Base-by-base conservation (phyloP, 164 flowering plant species). In the Amborella trichopoda region DNA sequence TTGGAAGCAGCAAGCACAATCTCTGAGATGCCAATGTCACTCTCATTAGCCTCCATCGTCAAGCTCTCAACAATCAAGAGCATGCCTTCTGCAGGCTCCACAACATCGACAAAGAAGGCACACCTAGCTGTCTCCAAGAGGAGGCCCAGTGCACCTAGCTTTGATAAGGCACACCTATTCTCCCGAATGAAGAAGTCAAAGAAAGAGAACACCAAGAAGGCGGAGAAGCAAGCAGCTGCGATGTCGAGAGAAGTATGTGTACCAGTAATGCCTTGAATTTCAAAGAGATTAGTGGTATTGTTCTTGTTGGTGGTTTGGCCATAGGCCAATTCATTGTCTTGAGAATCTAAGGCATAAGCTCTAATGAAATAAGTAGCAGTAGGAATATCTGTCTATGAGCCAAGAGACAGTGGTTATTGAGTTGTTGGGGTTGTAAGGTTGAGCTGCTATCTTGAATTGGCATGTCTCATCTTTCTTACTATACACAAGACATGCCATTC, bases 1-100 rank as follows among this genome's bases (percentile, higher is more conserved):
- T 68, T 83, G 12, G 80, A 67, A 39, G 77, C 78, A n/a, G 86
- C 78, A 21, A 74, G 71, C 43, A 69, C 87, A 66, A 77, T 69
- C 52, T 87, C 77, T 27, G 84, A 56, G 39, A 81, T 75, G 62
- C 70, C 74, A 49, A 88, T 83, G 52, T 88, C 95, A 58, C 94
- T 81, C 65, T 88, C 91, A 63, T 85, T 93, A 34, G 99, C 95
- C 66, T 93, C 99, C 72, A 93, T 26, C 13, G 95, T 81, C 53
- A 93, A 65, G 49, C 86, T 75, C 67, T 87, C 96, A n/a, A 93
- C 99, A 66, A 93, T 88, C 62, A 93, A 64, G 48, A 93, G 95
- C 61, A 93, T 85, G 28, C 96, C 94, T 64, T 93, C 99, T 40
- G 96, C 99, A 43, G 95, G 91, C 67, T 93, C 99, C 89, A 93